These are phyloP conservation scores for Phytopythium oedochilum DNA, from an alignment of 352 stramenopile species.

Conservation along the genomic window DNA sequence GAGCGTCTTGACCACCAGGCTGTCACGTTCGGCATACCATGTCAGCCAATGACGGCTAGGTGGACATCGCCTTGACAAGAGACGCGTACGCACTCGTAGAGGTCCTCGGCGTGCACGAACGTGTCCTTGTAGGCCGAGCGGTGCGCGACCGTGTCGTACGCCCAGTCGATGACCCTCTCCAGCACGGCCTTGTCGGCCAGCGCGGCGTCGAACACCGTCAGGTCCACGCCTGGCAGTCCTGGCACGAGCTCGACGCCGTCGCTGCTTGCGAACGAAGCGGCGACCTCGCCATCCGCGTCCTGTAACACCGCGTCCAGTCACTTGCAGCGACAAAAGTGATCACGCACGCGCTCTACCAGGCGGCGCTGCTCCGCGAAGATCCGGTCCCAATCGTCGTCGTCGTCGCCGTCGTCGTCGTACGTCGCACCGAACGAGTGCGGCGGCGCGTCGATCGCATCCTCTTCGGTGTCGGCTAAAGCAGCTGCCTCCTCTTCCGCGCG, in stretches of 20 bases:
- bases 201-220: slow-evolving; percentile 55
- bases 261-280: not conserved
- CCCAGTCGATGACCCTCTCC: slow-evolving; percentile 54
- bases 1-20: slow-evolving; percentile 49
- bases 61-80: no score
- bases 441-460: not conserved
- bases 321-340: not conserved
- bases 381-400: slow-evolving; percentile 5
- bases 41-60: no score
- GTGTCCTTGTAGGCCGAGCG: slow-evolving; percentile 36
- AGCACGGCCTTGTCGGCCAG: slow-evolving; percentile 45
- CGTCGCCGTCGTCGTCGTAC: not conserved
- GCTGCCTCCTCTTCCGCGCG: not conserved
- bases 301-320: not conserved
- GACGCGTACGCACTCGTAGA: slow-evolving; percentile 29
- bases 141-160: slow-evolving; percentile 42
- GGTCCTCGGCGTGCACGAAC: slow-evolving; percentile 44
- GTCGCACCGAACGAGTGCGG: not conserved
- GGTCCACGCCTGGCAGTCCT: slow-evolving; percentile 34
- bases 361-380: slow-evolving; percentile 8
- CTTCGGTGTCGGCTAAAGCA: not conserved
- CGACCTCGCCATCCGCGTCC: slow-evolving; percentile 6
- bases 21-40: no score
- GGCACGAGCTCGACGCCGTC: slow-evolving; percentile 12
- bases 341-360: not conserved